Evolutionary conservation across 1,284 basidiomycete species (phyloP), one percentile per base, ranked within the genome.

Genomic region (Ustilago tritici): DNA sequence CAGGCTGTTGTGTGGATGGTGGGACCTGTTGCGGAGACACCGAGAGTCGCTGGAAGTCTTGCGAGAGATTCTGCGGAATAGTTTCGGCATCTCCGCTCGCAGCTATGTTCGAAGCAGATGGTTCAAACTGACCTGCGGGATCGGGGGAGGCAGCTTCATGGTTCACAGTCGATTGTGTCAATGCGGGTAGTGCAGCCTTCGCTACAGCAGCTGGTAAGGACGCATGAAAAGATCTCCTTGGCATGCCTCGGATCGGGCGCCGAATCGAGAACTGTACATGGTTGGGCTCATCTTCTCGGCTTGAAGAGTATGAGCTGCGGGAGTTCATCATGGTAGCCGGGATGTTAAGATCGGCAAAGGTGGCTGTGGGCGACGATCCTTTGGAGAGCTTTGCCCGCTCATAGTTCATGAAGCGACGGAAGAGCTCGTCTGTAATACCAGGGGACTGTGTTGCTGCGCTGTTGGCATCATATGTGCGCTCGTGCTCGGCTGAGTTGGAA

Each of bases 401-500:
- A 50, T 65, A 67, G 36, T 54, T 65, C 70, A 73, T 61, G 65
- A 73, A 68, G 43, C 70, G 57, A 14, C 56, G 70, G 35, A 73
- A 64, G 28, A 73, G 54, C 28, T 73, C 65, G 15, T 61, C 61
- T 36, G 65, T 68, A 35, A 68, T 61, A 19, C 68, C 65, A 47
- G 40, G 61, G 14, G 31, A 43, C 12, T 35, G 57, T 2, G 47
- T 12, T 47, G 41, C 19, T 36, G 28, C 15, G 38, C 32, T 28
- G 40, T 28, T 28, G 15, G 57, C 28, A 15, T 55, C 19, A 11
- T 58, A 47, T 2, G 62, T 14, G 3, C n/a, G 49, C 15, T 31
- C 7, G 9, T 32, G 50, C 15, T 63, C 36, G 19, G 35, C 54
- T 8, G 46, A 23, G 32, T 12, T 12, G 32, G 15, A 53, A 31